Conservation (phyloP, 2,329 filamentous ascomycete genomes). For the Ascochyta viciae-villosae region DNA sequence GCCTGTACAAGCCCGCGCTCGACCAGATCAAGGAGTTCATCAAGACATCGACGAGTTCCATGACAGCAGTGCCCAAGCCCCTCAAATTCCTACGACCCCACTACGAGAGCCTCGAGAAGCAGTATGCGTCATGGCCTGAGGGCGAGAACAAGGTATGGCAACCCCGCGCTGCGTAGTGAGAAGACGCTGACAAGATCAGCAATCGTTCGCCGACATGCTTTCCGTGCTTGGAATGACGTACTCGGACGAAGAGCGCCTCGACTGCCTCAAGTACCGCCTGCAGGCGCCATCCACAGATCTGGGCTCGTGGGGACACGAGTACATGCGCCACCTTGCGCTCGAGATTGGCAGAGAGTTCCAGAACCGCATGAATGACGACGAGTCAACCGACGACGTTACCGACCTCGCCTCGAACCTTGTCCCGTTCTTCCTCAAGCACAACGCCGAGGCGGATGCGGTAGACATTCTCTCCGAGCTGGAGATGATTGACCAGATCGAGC, state of each 20-base stretch:
- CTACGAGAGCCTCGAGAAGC: conserved; percentile 85
- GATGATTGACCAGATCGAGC: conserved; percentile 89
- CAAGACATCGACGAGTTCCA: conserved; percentile 98
- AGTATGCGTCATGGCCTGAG: conserved; percentile 88
- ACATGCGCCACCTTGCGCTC: conserved; percentile 91
- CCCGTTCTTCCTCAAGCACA: conserved; percentile 94
- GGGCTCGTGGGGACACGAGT: conserved; percentile 97
- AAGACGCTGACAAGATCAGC: conserved; percentile 49
- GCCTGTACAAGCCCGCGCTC: conserved; percentile 88
- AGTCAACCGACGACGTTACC: conserved; percentile 81
- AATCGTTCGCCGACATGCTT: conserved; percentile 88
- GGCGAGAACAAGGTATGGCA: conserved; percentile 77
- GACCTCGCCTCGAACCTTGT: conserved; percentile 85
- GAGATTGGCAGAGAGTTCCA: conserved; percentile 96
- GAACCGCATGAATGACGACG: conserved; percentile 84
- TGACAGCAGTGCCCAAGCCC: conserved; percentile 98
- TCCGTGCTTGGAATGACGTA: conserved; percentile 99
- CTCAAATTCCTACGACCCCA: conserved; percentile 97
- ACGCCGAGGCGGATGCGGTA: conserved; percentile 96
- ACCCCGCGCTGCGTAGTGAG: not conserved
- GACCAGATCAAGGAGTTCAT: conserved; percentile 98
- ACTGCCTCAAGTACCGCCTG: conserved; percentile 94
- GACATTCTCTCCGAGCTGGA: conserved; percentile 97
- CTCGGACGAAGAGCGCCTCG: conserved; percentile 92
- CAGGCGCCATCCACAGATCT: conserved; percentile 91